Percentiles rank a stretch among this genome's conserved stretches.
Evolutionary conservation across 495 filamentous ascomycete genomes (phyloP).

Genomic region (Aspergillus avenaceus): DNA sequence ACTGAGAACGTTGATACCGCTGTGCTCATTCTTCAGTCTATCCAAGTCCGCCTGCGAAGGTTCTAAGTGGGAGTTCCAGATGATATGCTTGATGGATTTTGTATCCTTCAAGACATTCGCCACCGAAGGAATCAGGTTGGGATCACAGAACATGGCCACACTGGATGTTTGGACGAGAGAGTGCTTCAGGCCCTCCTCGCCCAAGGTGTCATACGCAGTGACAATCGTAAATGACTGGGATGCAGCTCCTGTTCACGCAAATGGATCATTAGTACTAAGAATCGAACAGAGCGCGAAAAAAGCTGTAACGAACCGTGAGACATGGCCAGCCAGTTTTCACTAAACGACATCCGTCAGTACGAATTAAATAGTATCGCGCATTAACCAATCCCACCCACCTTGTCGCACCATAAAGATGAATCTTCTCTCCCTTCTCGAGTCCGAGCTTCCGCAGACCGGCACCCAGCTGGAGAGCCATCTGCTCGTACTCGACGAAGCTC

Average conservation of each 20-base stretch:
- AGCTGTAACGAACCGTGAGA: slow-evolving; percentile 51
- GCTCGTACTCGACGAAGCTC: slow-evolving; percentile 86
- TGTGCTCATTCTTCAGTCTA: slow-evolving; percentile 66
- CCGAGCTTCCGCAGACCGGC: slow-evolving; percentile 77
- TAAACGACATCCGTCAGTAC: slow-evolving; percentile 16
- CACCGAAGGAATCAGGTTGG: slow-evolving; percentile 74
- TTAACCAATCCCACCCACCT: slow-evolving; percentile 48
- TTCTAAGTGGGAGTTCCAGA: slow-evolving; percentile 82
- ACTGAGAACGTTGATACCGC: slow-evolving; percentile 69
- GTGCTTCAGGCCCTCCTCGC: slow-evolving; percentile 88
- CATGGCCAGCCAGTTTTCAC: slow-evolving; percentile 74
- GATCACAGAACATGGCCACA: slow-evolving; percentile 86
- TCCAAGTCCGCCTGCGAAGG: slow-evolving; percentile 77
- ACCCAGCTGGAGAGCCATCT: slow-evolving; percentile 67
- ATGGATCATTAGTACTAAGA: neutral
- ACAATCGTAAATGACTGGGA: slow-evolving; percentile 96
- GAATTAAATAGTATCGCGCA: too few species aligned
- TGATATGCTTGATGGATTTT: slow-evolving; percentile 71
- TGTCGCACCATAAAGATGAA: slow-evolving; percentile 89
- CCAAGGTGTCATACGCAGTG: slow-evolving; percentile 96
- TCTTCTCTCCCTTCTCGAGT: slow-evolving; percentile 62
- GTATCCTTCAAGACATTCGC: slow-evolving; percentile 77
- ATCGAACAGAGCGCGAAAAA: neutral
- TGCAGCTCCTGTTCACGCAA: slow-evolving; percentile 42
- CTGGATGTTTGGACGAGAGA: slow-evolving; percentile 85